Percentiles rank a stretch among this genome's conserved stretches.
Evolutionary conservation across 2,329 filamentous ascomycete species (phyloP).

Genomic region (Gaeumannomyces tritici): DNA sequence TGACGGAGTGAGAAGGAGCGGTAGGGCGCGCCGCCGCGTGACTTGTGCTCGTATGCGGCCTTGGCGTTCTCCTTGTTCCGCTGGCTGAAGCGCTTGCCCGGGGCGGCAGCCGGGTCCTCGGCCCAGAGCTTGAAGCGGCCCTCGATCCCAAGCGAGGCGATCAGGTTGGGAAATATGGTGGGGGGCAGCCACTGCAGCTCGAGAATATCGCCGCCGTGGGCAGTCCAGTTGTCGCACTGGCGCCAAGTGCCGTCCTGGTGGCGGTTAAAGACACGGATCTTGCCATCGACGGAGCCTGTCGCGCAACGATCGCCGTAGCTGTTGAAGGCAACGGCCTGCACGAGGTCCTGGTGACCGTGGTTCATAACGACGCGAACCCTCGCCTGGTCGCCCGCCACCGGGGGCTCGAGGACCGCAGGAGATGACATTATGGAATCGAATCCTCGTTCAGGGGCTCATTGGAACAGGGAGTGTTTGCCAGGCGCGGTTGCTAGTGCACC

Average conservation of each 20-base stretch:
- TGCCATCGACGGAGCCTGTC: constrained; percentile 85
- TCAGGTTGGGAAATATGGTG: constrained; percentile 73
- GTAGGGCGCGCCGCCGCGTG: constrained; percentile 55
- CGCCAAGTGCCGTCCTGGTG: constrained; percentile 71
- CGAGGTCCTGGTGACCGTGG: constrained; percentile 69
- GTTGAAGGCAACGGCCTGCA: constrained; percentile 83
- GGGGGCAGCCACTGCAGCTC: constrained; percentile 95
- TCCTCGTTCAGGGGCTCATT: not conserved
- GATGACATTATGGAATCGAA: not conserved
- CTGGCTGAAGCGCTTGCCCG: constrained; percentile 72
- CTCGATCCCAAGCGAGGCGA: constrained; percentile 78
- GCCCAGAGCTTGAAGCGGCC: constrained; percentile 88
- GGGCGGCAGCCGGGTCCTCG: constrained; percentile 74
- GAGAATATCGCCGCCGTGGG: constrained; percentile 81
- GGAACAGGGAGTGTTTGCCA: no score
- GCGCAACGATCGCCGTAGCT: constrained; percentile 86
- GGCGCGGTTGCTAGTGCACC: no score
- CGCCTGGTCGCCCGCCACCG: constrained; percentile 30
- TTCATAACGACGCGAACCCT: constrained; percentile 53
- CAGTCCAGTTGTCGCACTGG: constrained; percentile 78
- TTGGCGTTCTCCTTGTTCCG: constrained; percentile 36
- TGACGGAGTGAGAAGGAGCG: constrained; percentile 78
- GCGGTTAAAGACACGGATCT: constrained; percentile 82
- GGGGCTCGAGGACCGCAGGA: constrained; percentile 13
- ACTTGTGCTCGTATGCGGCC: constrained; percentile 46